Conservation (phyloP, 75 land plant species). For the Ceratopteris richardii region DNA sequence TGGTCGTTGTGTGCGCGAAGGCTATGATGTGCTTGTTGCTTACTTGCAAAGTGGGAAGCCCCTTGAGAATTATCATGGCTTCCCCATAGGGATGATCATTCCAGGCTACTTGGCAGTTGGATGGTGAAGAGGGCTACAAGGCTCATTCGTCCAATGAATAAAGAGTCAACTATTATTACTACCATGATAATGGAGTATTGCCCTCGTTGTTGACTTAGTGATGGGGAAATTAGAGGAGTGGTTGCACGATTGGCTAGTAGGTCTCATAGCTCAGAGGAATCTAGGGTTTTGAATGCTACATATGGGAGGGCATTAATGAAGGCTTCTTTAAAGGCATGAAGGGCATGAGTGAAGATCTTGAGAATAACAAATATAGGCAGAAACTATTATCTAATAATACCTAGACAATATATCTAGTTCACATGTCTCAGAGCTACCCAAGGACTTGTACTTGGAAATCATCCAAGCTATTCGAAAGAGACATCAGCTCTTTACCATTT, state of each 20-base stretch:
- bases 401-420: background rate
- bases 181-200: conserved; percentile 76
- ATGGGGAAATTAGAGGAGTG: conserved; percentile 71
- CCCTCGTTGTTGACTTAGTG: conserved; percentile 86
- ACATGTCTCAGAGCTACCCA: no score
- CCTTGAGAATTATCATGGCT: conserved; percentile 78
- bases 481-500: no score
- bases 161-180: conserved; percentile 69
- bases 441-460: no score
- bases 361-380: background rate
- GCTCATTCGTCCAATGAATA: conserved; percentile 48
- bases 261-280: no score
- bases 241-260: no score
- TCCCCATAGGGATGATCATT: conserved; percentile 73
- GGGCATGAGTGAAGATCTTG: background rate
- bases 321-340: background rate
- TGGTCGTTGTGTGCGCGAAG: no score
- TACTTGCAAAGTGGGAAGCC: conserved; percentile 83
- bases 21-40: conserved; percentile 63
- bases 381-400: background rate
- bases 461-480: no score
- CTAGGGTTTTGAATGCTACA: no score
- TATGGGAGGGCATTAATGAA: no score
- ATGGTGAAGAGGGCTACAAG: conserved; percentile 96
- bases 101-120: conserved; percentile 91